Evolutionary conservation across 2,329 filamentous ascomycete genomes (phyloP).

Genomic region (Tolypocladium capitatum): DNA sequence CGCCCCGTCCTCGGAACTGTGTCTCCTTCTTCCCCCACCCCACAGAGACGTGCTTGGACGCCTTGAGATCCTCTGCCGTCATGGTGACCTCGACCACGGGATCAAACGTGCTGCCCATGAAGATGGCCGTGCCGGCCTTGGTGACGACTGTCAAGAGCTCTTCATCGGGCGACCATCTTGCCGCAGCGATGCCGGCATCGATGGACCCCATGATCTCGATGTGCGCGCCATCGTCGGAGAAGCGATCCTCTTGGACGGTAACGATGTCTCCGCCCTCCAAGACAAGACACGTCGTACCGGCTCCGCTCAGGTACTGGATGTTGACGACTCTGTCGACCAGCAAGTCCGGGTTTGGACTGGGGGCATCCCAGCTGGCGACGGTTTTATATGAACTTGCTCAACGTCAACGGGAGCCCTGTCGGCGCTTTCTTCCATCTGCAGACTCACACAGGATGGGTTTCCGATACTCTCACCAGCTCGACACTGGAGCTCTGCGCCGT

Average conservation of each 20-base stretch:
- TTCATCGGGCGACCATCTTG: conserved; percentile 89
- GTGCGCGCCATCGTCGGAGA: conserved; percentile 47
- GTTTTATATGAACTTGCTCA: conserved; percentile 13
- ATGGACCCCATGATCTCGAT: conserved; percentile 95
- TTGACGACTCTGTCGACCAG: conserved; percentile 61
- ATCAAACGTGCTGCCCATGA: conserved; percentile 90
- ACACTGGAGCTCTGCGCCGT: conserved; percentile 56
- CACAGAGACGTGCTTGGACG: conserved; percentile 89
- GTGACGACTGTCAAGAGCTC: conserved; percentile 79
- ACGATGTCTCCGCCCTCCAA: conserved; percentile 86
- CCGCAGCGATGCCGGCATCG: conserved; percentile 79
- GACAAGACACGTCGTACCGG: conserved; percentile 63
- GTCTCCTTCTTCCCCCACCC: conserved; percentile 98
- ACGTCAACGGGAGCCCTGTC: not conserved
- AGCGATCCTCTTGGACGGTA: conserved; percentile 54
- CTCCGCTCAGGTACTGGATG: conserved; percentile 78
- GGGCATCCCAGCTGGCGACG: conserved; percentile 82
- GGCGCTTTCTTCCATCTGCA: not conserved
- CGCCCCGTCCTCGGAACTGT: conserved; percentile 87
- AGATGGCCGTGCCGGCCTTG: conserved; percentile 62
- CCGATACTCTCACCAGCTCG: conserved; percentile 48
- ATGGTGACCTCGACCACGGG: conserved; percentile 64
- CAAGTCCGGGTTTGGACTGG: conserved; percentile 64
- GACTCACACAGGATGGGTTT: conserved; percentile 20
- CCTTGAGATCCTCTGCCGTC: conserved; percentile 61